These are phyloP conservation scores for Alternaria novae-zelandiae DNA, from an alignment of 2,329 filamentous ascomycete species.

Conservation along the genomic window DNA sequence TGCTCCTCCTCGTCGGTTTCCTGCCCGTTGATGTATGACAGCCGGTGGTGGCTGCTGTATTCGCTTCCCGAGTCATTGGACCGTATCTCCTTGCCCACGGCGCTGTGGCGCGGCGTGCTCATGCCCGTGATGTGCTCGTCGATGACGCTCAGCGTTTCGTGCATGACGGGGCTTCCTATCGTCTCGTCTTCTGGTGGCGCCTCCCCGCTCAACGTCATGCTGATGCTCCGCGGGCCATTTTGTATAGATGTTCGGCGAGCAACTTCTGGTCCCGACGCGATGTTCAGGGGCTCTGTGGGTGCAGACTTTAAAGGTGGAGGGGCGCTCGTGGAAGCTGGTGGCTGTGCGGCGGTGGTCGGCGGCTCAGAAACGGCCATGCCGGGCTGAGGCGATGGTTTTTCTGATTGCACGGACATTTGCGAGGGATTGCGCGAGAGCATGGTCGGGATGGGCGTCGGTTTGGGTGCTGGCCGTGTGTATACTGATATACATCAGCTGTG, in stretches of 20 bases:
- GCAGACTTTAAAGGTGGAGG: slow-evolving; percentile 24
- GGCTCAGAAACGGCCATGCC: slow-evolving; percentile 26
- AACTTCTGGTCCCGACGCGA: slow-evolving; percentile 16
- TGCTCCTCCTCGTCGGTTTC: slow-evolving; percentile 95
- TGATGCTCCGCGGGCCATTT: slow-evolving; percentile 39
- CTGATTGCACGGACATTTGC: slow-evolving; percentile 23
- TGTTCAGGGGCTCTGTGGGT: slow-evolving; percentile 40
- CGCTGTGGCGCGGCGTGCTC: slow-evolving; percentile 64
- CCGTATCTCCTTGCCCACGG: slow-evolving; percentile 59
- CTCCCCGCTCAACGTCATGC: slow-evolving; percentile 44
- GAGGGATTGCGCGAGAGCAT: slow-evolving; percentile 41
- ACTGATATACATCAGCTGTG: slow-evolving; percentile 53
- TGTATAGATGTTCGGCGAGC: slow-evolving; percentile 29
- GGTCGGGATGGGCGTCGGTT: slow-evolving; percentile 41
- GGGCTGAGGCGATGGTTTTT: slow-evolving; percentile 17
- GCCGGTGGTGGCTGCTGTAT: slow-evolving; percentile 81
- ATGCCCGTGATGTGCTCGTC: slow-evolving; percentile 96
- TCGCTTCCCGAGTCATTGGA: slow-evolving; percentile 83
- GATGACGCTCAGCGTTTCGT: slow-evolving; percentile 93
- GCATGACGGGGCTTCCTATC: slow-evolving; percentile 79
- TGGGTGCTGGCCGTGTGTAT: slow-evolving; percentile 67
- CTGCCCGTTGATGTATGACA: slow-evolving; percentile 92
- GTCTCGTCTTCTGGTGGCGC: slow-evolving; percentile 47
- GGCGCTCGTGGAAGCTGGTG: slow-evolving; percentile 22
- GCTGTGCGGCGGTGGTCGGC: slow-evolving; percentile 16